A percentile compares a stretch with the other conserved stretches of the same genome.
These are phyloP conservation scores for Cinnamomum micranthum DNA, from an alignment of 164 flowering plant genomes.

Conservation along the genomic window DNA sequence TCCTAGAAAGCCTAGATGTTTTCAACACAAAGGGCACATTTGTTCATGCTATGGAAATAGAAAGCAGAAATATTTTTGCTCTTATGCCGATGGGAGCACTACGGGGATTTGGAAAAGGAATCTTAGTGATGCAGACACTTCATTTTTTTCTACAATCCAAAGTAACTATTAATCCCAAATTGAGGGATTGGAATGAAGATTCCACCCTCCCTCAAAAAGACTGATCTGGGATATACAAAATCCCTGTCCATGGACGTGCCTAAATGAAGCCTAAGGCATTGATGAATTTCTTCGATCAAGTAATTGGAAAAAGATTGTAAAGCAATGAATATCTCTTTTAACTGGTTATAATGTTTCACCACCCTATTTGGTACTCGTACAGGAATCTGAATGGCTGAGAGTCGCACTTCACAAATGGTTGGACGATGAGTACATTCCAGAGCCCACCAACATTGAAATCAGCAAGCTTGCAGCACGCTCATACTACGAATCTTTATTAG, in stretches of 20 bases:
- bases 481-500: constrained; percentile 53
- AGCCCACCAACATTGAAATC: constrained; percentile 74
- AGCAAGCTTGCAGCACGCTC: constrained; percentile 78
- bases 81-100: too few species aligned
- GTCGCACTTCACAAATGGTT: constrained; percentile 85
- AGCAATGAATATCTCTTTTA: neutral
- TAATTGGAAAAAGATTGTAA: neutral
- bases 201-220: neutral
- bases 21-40: too few species aligned
- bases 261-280: neutral
- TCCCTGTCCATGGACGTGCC: too few species aligned
- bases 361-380: constrained; percentile 13
- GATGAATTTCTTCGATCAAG: neutral
- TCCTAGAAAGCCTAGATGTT: too few species aligned
- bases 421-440: constrained; percentile 96
- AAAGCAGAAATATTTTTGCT: too few species aligned
- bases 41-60: too few species aligned
- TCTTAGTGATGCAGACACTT: too few species aligned
- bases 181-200: too few species aligned
- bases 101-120: too few species aligned
- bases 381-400: constrained; percentile 97
- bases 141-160: too few species aligned
- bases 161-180: too few species aligned
- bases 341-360: too few species aligned
- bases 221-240: neutral